These are phyloP conservation scores for Dendrostoma leiphaemia DNA, from an alignment of 2,329 filamentous ascomycete genomes.

Conservation along the genomic window DNA sequence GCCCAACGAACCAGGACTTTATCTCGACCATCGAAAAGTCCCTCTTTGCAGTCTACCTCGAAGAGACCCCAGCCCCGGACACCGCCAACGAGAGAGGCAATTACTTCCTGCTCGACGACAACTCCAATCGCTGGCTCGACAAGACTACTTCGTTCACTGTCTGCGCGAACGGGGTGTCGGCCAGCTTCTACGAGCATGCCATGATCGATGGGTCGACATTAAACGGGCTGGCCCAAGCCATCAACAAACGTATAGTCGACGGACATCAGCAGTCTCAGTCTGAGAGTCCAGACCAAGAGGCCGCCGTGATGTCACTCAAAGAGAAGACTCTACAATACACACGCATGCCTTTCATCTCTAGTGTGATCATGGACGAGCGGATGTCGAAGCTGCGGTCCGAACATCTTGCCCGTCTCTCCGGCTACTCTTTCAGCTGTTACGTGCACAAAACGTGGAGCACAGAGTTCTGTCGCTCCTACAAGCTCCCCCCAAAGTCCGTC, in stretches of 20 bases:
- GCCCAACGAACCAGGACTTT: conserved; percentile 17
- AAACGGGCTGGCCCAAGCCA: conserved; percentile 3
- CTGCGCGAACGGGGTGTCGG: conserved; percentile 23
- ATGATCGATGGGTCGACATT: conserved; percentile 22
- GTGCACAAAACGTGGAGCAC: conserved; percentile 7
- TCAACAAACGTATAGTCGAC: too few species aligned
- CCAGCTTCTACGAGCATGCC: conserved; percentile 22
- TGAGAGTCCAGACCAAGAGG: too few species aligned
- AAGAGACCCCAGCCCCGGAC: conserved; percentile 21
- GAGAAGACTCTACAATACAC: background rate
- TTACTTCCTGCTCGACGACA: conserved; percentile 19
- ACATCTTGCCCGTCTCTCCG: background rate
- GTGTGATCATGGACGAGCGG: conserved; percentile 7
- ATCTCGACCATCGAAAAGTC: conserved; percentile 22
- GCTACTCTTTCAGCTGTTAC: conserved; percentile 13
- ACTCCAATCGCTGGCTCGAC: conserved; percentile 28
- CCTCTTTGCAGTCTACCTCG: conserved; percentile 24
- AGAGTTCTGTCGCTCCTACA: background rate
- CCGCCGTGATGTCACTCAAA: conserved; percentile 17
- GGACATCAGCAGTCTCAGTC: too few species aligned
- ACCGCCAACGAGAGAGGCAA: conserved; percentile 17
- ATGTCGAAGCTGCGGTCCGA: conserved; percentile 12
- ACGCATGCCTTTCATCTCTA: background rate
- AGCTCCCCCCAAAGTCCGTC: conserved; percentile 17
- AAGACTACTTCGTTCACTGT: conserved; percentile 24